Conservation (phyloP, 2,329 filamentous ascomycete genomes). For the Cadophora gregata region DNA sequence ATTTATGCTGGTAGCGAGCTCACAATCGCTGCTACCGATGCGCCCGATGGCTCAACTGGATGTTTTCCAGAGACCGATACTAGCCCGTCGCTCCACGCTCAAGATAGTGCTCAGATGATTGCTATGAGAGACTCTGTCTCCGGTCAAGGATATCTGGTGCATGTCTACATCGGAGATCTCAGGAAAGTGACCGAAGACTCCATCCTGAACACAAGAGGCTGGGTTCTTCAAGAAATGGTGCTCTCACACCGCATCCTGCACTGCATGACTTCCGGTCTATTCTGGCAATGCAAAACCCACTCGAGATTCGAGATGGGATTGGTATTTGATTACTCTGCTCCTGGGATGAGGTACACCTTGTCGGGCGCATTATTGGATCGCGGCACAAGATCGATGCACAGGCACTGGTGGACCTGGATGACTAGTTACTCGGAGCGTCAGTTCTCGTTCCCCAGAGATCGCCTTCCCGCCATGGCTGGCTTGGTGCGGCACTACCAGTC, state of each 20-base stretch:
- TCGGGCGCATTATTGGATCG: neutral
- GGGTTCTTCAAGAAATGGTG: constrained; percentile 18
- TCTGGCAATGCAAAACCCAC: constrained; percentile 10
- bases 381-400: neutral
- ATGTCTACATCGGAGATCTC: neutral
- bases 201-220: constrained; percentile 3
- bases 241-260: constrained; percentile 17
- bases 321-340: neutral
- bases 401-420: constrained; percentile 14
- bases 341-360: neutral
- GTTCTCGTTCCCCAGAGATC: neutral
- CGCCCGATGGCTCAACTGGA: constrained; percentile 9
- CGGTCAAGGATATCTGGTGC: neutral
- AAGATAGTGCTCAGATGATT: neutral
- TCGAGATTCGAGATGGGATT: neutral
- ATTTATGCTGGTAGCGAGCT: constrained; percentile 15
- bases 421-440: constrained; percentile 1
- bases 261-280: neutral
- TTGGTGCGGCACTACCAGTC: constrained; percentile 8
- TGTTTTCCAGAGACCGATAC: constrained; percentile 1
- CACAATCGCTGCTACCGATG: constrained; percentile 22
- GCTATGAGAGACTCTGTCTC: neutral
- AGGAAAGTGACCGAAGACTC: neutral
- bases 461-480: constrained; percentile 12
- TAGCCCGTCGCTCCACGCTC: neutral